Evolutionary conservation across 202 grass and related monocot species (phyloP), one percentile per base, ranked within the genome.

Genomic region (Brachypodium distachyon): DNA sequence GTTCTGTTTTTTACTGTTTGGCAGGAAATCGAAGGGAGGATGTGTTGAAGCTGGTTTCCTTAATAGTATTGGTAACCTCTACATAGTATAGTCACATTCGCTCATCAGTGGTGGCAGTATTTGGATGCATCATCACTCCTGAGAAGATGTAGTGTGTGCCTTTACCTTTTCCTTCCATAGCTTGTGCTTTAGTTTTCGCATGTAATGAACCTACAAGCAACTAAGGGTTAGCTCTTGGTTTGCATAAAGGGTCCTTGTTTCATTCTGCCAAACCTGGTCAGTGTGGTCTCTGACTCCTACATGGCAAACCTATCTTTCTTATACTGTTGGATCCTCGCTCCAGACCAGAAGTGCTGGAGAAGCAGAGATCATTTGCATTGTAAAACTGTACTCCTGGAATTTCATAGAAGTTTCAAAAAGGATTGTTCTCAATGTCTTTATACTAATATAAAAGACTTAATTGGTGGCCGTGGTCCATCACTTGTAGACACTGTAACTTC

Each of bases 41-140:
- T 79, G 40, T 19, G 61, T 6, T 87, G 83, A 81, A 83, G 56
- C 68, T 85, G 29, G 28, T 44, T 68, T 81, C 74, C 85, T 89
- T 71, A 66, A 62, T 37, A 51, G 62, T 52, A 53, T 64, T 39
- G 72, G 52, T 93, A 73, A 85, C 66, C 78, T 64, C n/a, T 70
- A 72, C 38, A 74, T 83, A 85, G 58, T 84, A 33, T 63, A 83
- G 78, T 84, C 26, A 34, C 86, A 85, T 92, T 70, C 80, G 74
- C 87, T 85, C 86, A 72, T 58, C 54, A 39, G 74, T 83, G 83
- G 79, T 84, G 87, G 70, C 86, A 92, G 22, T 88, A 91, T 96
- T 96, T 85, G 77, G 70, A 85, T 71, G 91, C 52, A 68, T 85
- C 81, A 82, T 77, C 86, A 74, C 56, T 73, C 39, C 41, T 81